Conservation (phyloP, 1,139 yeast species). For the Sugiyamaella xylanicola region DNA sequence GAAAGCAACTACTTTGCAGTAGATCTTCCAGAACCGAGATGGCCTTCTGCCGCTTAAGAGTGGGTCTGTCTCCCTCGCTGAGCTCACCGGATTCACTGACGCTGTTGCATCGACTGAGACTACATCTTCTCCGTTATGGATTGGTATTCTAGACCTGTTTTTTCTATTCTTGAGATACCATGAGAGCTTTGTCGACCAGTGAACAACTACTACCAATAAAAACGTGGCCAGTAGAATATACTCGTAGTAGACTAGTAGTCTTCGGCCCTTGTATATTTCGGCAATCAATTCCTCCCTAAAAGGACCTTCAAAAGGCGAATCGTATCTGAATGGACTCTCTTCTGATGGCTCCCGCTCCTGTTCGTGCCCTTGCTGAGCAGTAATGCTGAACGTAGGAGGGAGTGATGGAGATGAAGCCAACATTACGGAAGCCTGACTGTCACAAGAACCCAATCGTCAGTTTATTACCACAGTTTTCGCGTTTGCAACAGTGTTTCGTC, state of each 20-base stretch:
- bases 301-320: constrained; percentile 22
- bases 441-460: neutral
- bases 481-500: neutral
- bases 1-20: constrained; percentile 11
- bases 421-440: neutral
- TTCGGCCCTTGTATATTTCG: constrained; percentile 23
- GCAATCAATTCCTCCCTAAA: constrained; percentile 22
- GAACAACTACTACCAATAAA: constrained; percentile 11
- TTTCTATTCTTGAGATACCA: neutral
- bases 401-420: neutral
- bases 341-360: neutral
- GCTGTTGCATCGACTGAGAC: no score
- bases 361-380: neutral
- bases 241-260: constrained; percentile 18
- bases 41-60: neutral
- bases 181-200: constrained; percentile 16
- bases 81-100: no score
- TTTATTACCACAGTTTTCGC: neutral
- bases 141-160: neutral
- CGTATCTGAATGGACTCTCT: constrained; percentile 23
- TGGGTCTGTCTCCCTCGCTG: neutral
- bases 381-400: neutral
- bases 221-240: constrained; percentile 15
- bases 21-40: neutral
- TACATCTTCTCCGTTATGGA: neutral